A percentile compares a stretch with the other conserved stretches of the same genome.
Evolutionary conservation across 495 filamentous ascomycete genomes (phyloP).

Genomic region (Aspergillus mulundensis): DNA sequence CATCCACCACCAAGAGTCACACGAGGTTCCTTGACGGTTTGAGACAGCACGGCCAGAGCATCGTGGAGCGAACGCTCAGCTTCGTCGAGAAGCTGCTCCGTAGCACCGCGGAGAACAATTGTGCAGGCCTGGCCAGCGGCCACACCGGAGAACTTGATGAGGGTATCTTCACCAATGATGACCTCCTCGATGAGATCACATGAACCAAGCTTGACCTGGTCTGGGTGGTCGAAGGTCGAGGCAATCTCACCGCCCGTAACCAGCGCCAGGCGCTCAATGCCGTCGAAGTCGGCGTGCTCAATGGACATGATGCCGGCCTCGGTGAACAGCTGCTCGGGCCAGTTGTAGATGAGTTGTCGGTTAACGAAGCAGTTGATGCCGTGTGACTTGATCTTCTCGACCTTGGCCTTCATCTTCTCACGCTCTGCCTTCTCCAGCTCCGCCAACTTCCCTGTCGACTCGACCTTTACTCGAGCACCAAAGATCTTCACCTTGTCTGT

Average conservation of each 20-base stretch:
- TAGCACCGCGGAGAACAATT: conserved; percentile 92
- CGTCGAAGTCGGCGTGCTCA: conserved; percentile 98
- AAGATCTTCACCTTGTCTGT: conserved; percentile 99
- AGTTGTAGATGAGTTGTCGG: conserved; percentile 98
- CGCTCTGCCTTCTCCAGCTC: conserved; percentile 96
- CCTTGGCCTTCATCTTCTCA: conserved; percentile 99
- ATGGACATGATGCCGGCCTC: conserved; percentile 98
- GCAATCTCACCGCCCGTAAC: conserved; percentile 97
- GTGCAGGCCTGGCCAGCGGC: conserved; percentile 94
- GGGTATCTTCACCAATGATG: conserved; percentile 93
- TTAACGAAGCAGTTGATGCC: conserved; percentile 99
- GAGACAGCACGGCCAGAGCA: conserved; percentile 92
- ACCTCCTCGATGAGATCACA: conserved; percentile 97
- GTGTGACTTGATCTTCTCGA: conserved; percentile 97
- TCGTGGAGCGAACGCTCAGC: conserved; percentile 95
- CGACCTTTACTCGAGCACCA: conserved; percentile 88
- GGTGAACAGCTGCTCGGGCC: conserved; percentile 97
- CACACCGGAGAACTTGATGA: conserved; percentile 96
- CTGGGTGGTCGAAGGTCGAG: conserved; percentile 96
- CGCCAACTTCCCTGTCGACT: conserved; percentile 90
- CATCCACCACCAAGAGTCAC: conserved; percentile 94
- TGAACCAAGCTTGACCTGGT: conserved; percentile 90
- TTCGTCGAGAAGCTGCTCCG: conserved; percentile 94
- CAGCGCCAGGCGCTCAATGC: conserved; percentile 88
- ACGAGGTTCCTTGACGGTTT: conserved; percentile 91